Evolutionary conservation across 2,329 filamentous ascomycete species (phyloP), one percentile per base, ranked within the genome.

Genomic region (Fusarium solani-melongenae): DNA sequence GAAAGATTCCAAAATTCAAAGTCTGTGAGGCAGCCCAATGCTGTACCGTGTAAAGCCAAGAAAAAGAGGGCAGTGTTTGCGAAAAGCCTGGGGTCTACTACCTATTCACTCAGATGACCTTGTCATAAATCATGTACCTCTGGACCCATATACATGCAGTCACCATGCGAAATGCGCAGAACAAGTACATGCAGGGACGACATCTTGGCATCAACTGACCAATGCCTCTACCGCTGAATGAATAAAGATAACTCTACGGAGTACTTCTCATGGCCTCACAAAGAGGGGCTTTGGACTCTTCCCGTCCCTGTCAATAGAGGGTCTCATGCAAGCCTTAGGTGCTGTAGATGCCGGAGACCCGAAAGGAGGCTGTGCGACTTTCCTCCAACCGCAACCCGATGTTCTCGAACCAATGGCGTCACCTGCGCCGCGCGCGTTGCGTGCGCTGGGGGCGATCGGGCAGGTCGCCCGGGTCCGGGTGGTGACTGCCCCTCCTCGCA

Each of bases 351-450:
- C 57, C 38, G 58, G 33, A 49, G 51, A 49, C 20, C 64, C 63
- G 49, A 49, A 57, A 31, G 58, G 71, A 67, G 71, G 71, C 71
- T 73, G 71, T 73, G 71, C 59, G 27, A 29, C 59, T 51, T 53
- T 62, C 60, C 22, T n/a, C 24, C 24, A 38, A 49, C 17, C 44
- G 56, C 59, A 64, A 31, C 53, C 39, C 39, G 67, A 29, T 29
- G 64, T 57, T 62, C 61, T 66, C 68, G 55, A 62, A 46, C 71
- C 61, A 73, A 73, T 73, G 71, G 71, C 71, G 71, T 74, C 71
- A 73, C 44, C 44, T 49, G 24, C 24, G 44, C 44, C 44, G 44
- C 71, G 33, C 31, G 38, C 41, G 56, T 64, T 71, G 61, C 34
- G 67, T 51, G 56, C 33, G 38, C 64, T 58, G 66, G 71, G 71